Percentiles rank a stretch among this genome's conserved stretches.
phyloP scores from a whole-genome alignment of 129 eudicot genomes.

The Escallonia herrerae region DNA sequence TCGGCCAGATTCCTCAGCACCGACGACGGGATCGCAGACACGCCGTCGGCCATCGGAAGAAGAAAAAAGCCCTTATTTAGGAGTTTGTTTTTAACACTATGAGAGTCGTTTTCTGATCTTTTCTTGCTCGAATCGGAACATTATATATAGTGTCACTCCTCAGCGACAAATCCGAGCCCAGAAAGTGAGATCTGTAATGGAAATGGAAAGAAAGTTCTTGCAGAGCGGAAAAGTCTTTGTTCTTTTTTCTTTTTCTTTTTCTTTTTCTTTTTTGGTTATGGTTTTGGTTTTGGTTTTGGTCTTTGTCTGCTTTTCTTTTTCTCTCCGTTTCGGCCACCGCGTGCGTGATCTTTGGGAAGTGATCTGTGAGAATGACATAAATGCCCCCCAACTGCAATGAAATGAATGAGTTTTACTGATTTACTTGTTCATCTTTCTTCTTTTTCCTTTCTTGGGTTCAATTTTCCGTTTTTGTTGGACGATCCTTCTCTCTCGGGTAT shows the following conservation, averaged over 20 bases:
- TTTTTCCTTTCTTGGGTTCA: no score
- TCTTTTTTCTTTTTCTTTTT: no score
- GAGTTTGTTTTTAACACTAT: neutral
- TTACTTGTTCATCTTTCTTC: no score
- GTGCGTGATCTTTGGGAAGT: neutral
- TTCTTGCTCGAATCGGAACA: conserved; percentile 32
- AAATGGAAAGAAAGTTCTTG: neutral
- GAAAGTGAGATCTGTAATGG: neutral
- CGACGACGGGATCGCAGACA: conserved; percentile 62
- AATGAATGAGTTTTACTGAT: neutral
- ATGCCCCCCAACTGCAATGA: neutral
- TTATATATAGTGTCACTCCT: neutral
- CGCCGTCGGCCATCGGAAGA: conserved; percentile 58
- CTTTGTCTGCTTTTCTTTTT: no score
- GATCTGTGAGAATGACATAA: neutral
- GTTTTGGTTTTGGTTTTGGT: no score
- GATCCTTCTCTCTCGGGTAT: no score
- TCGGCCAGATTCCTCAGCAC: conserved; percentile 84
- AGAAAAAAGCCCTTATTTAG: no score
- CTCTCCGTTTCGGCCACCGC: neutral
- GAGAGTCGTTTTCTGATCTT: conserved; percentile 34
- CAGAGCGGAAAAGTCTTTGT: no score
- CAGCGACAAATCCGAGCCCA: no score
- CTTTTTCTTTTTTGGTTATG: no score
- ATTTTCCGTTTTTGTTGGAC: no score